Evolutionary conservation across 75 land plant species (phyloP).

Genomic region (Pseudotsuga menziesii): DNA sequence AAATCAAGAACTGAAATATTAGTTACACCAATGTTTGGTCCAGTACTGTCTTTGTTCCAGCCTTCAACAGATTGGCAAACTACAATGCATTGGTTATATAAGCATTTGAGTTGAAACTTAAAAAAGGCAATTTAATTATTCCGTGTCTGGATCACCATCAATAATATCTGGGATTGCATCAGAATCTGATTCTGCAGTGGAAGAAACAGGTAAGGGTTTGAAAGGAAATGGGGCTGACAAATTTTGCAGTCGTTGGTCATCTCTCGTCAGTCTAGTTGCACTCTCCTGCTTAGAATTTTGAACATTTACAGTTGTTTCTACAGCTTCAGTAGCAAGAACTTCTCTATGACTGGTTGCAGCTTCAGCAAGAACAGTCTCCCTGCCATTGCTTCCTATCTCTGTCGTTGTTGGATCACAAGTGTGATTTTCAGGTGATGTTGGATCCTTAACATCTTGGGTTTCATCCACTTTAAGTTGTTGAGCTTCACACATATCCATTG

Average conservation of each 20-base stretch:
- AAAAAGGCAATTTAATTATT: conserved; percentile 12
- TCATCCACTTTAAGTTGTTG: background rate
- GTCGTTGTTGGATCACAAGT: background rate
- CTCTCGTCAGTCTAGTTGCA: background rate
- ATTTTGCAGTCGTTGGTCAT: background rate
- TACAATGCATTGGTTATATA: too few species aligned
- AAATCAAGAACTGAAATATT: too few species aligned
- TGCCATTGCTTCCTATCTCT: background rate
- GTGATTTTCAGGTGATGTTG: background rate
- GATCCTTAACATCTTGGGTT: background rate
- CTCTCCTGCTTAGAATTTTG: background rate
- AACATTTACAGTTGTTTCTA: background rate
- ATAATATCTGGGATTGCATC: conserved; percentile 75
- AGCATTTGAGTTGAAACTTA: too few species aligned
- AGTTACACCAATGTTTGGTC: too few species aligned
- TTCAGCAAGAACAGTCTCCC: background rate
- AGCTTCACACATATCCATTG: background rate
- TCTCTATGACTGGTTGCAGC: background rate
- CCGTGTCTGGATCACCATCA: conserved; percentile 77
- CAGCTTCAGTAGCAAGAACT: background rate
- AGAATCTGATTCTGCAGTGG: conserved; percentile 37
- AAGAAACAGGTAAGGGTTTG: background rate
- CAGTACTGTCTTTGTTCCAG: too few species aligned
- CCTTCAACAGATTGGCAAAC: too few species aligned
- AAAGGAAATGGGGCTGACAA: background rate